Conservation (phyloP, 176 grass and related monocot species). For the sorghum (Sorghum bicolor) region DNA sequence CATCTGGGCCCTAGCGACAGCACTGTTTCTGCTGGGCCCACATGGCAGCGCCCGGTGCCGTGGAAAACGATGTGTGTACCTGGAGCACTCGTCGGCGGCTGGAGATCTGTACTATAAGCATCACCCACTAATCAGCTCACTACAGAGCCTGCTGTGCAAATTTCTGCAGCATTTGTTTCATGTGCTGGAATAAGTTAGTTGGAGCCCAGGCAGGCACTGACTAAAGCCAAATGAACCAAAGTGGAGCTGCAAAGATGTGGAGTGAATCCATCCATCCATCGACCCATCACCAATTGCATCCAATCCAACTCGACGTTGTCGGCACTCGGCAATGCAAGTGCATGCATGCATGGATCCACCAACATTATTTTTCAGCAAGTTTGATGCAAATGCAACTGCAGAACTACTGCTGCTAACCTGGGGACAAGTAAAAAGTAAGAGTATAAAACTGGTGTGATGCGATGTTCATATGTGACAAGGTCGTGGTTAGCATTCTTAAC, state of each 20-base stretch:
- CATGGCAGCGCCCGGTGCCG: background rate
- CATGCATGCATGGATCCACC: background rate
- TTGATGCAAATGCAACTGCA: background rate
- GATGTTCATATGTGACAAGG: background rate
- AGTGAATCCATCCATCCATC: slow-evolving; percentile 25
- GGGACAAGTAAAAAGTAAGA: background rate
- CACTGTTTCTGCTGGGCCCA: background rate
- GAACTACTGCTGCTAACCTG: background rate
- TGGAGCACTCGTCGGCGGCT: background rate
- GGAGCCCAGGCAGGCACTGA: slow-evolving; percentile 15
- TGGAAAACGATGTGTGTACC: background rate
- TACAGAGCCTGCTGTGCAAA: background rate
- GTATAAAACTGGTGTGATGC: background rate
- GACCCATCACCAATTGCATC: slow-evolving; percentile 3
- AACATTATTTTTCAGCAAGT: background rate
- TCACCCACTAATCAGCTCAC: slow-evolving; percentile 19
- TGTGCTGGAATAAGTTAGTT: slow-evolving; percentile 45
- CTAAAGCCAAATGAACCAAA: slow-evolving; percentile 31
- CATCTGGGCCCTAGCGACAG: background rate
- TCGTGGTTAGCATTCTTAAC: background rate
- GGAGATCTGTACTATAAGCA: background rate
- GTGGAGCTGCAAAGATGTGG: slow-evolving; percentile 32
- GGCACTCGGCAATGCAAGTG: slow-evolving; percentile 11
- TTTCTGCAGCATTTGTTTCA: slow-evolving; percentile 18
- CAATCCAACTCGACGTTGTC: slow-evolving; percentile 34